Base-by-base conservation (phyloP, 2,329 filamentous ascomycete species). In the Fusarium sp. region DNA sequence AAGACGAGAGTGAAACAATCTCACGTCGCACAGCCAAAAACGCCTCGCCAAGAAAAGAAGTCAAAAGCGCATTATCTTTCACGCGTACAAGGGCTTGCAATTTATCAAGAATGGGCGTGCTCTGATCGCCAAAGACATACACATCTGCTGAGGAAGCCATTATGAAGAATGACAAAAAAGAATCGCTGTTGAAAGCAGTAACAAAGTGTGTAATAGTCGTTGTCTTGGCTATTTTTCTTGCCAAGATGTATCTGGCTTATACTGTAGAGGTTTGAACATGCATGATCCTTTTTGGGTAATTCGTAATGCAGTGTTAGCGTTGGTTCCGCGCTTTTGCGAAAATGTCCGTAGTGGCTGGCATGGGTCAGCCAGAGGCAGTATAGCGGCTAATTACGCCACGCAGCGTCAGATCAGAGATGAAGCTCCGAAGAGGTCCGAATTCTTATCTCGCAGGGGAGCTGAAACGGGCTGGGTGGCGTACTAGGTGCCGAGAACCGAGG, bases 121-220 rank as follows among this genome's bases (percentile, higher is more conserved):
- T 60, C 7, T 60, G 57, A 7, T 60, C 57, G 16, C 47, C 57
- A 60, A 60, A 55, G 36, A 60, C 36, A 7, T 60, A 60, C 10
- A 60, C 35, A 30, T 60, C 36, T 30, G 36, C n/a, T 8, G 26
- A 42, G 18, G 47, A 42, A n/a, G 41, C 55, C 55, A 58, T 57
- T 14, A 8, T 47, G 39, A 30, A 57, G 33, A 35, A 57, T 18
- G 24, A 7, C 30, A 26, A 42, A n/a, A n/a, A n/a, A 9, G 9
- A 16, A 24, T 33, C 18, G 36, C 36, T 54, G 57, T 54, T 53
- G 45, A 33, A 53, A 16, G 31, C 30, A 28, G 30, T n/a, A 26
- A 24, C 6, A 42, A 20, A 30, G 2, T 39, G 26, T 15, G 12
- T 13, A 31, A 15, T 42, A 5, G 42, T 13, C 14, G 53, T 16